Evolutionary conservation across 2,329 filamentous ascomycete species (phyloP), one percentile per base, ranked within the genome.

Genomic region (Metarhizium sp.): DNA sequence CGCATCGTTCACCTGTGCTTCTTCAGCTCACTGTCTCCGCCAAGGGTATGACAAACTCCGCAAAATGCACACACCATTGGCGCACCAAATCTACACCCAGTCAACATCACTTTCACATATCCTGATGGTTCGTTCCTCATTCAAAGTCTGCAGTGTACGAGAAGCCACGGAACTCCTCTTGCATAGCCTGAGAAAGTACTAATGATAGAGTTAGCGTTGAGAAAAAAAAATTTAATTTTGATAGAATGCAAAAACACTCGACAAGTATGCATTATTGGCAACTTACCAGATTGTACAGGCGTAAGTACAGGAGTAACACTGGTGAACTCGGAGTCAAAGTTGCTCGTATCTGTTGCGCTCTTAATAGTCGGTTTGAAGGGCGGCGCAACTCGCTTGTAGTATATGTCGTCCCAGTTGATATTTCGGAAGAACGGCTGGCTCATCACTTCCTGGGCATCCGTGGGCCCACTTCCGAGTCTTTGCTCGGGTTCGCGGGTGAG

Each of bases 101-200:
- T 46, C 25, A 25, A 40, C 30, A 49, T 51, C 42, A 45, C 38
- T n/a, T 59, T 61, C 57, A 59, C 61, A 60, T 64, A 52, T 53
- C 55, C 49, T 30, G 14, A 5, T 54, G 14, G 45, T 47, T 52
- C 36, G 29, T 48, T 61, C 54, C 60, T 69, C 76, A 92, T 59
- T 87, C 87, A 74, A 95, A 95, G 71, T 96, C 91, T 58, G 90
- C 89, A 53, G 90, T 94, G 74, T 99, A 99, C 30, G 92, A 97
- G 78, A 99, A 99, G 62, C 94, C 94, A 57, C 94, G 85, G 87
- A 99, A 99, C 71, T 99, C 92, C 76, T 99, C 94, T 76, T 99
- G 94, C 92, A 97, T 97, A 47, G 91, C 90, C 78, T 97, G 94
- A 32, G 92, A 95, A 60, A 99, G 81, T 48, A 99, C 94, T 96